Evolutionary conservation across 2,329 filamentous ascomycete species (phyloP), one percentile per base, ranked within the genome.

Genomic region (Neocucurbitaria cava): DNA sequence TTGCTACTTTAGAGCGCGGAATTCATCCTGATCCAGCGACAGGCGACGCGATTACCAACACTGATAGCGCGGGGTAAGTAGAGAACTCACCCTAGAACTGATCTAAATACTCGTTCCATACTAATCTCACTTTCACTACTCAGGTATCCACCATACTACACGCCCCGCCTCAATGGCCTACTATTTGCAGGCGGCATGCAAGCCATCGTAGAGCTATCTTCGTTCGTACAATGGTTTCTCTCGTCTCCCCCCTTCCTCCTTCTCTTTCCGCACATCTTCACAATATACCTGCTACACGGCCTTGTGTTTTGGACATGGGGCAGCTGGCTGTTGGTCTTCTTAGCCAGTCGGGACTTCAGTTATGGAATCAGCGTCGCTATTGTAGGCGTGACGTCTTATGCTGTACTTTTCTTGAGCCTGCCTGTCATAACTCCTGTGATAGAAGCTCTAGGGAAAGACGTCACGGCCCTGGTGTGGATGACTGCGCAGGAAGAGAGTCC

Each of bases 211-310:
- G 68, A 73, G 28, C 58, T 78, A 24, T 75, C 68, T 33, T 49
- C 71, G 21, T 52, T 65, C 33, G 58, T 78, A 1, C 80, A 82
- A 58, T 77, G 73, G 61, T 54, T 78, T 9, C 67, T 82, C 2
- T 78, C 76, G 3, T 65, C 72, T 3, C 74, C 70, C 20, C 43
- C 76, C 20, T 69, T 81, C 24, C 72, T 78, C 5, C 67, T 74
- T 40, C 63, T 81, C 17, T 81, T 81, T 64, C 79, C 79, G 5
- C 79, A 82, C 61, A 78, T 81, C 59, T 81, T 81, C 65, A 81
- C 78, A 33, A 79, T 82, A 49, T 82, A 82, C 58, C 74, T 82
- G 7, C 70, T 81, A 44, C 79, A 82, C 58, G 79, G 79, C 33
- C 47, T 82, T 64, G 54, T 83, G 65, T 71, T 84, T 79, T 78